phyloP scores from a whole-genome alignment of 306 rosid genomes.

The Begonia fuchsioides region DNA sequence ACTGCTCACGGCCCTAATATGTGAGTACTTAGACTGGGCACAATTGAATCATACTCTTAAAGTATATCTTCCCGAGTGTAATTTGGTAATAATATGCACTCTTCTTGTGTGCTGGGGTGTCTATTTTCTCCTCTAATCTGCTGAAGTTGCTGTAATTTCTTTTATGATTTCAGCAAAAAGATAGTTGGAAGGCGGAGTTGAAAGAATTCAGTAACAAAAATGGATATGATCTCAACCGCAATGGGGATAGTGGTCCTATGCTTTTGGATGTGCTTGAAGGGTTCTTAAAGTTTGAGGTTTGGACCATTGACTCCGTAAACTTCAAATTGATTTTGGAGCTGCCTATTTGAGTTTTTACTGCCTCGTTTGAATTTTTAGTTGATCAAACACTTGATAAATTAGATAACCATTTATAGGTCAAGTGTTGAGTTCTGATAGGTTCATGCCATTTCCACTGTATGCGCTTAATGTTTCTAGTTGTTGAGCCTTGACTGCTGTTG shows the following conservation, averaged over 20 bases:
- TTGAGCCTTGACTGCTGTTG: not conserved
- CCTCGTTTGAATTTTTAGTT: constrained; percentile 5
- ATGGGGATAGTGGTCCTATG: constrained; percentile 80
- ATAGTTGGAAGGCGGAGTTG: constrained; percentile 84
- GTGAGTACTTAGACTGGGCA: constrained; percentile 97
- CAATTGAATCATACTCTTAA: constrained; percentile 83
- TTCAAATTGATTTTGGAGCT: not conserved
- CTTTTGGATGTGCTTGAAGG: constrained; percentile 99
- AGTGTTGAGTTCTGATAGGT: too few relatives aligned
- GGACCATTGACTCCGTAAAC: constrained; percentile 5
- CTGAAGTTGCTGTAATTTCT: not conserved
- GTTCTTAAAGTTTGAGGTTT: constrained; percentile 95
- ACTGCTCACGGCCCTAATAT: constrained; percentile 72
- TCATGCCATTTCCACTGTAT: too few relatives aligned
- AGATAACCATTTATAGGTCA: too few relatives aligned
- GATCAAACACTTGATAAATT: too few relatives aligned
- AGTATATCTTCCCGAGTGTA: constrained; percentile 94
- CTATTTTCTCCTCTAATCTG: not conserved
- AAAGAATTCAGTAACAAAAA: constrained; percentile 87
- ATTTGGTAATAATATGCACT: constrained; percentile 51
- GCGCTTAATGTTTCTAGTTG: too few relatives aligned
- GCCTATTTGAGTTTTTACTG: constrained; percentile 3
- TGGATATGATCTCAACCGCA: constrained; percentile 89
- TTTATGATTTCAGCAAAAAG: constrained; percentile 59
- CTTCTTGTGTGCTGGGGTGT: not conserved